Evolutionary conservation across 2,329 filamentous ascomycete species (phyloP).

Genomic region (Sphaerostilbella broomeana): DNA sequence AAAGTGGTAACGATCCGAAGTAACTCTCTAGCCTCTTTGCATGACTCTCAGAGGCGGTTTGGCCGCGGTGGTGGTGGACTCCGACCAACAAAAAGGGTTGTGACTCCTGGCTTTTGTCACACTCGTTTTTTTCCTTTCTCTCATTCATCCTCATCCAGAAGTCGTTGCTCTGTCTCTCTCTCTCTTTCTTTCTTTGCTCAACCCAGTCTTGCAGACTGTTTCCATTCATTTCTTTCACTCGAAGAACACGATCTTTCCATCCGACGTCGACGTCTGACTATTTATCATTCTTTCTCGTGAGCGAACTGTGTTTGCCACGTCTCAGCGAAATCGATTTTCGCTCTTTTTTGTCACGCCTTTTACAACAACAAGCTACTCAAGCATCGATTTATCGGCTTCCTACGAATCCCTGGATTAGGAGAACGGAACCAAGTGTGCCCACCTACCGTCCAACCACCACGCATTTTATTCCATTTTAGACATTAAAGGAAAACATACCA

Average conservation of each 20-base stretch:
- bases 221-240: slow-evolving; percentile 21
- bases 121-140: slow-evolving; percentile 12
- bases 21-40: no score
- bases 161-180: slow-evolving; percentile 11
- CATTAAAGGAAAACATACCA: not conserved
- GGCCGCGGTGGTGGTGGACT: not conserved
- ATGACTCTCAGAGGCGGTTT: not conserved
- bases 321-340: slow-evolving; percentile 29
- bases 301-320: slow-evolving; percentile 27
- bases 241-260: not conserved
- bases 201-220: slow-evolving; percentile 22
- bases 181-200: slow-evolving; percentile 17
- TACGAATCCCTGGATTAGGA: not conserved
- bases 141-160: slow-evolving; percentile 6
- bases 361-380: not conserved
- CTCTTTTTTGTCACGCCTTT: slow-evolving; percentile 13
- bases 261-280: slow-evolving; percentile 12
- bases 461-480: no score
- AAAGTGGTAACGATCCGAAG: no score
- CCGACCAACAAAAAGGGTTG: slow-evolving; percentile 13
- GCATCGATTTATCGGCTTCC: slow-evolving; percentile 3
- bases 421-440: not conserved
- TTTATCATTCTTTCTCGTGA: slow-evolving; percentile 22
- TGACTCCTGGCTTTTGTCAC: slow-evolving; percentile 3
- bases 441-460: not conserved